Conservation (phyloP, 768 basidiomycete species). For the Naganishia antarctica region DNA sequence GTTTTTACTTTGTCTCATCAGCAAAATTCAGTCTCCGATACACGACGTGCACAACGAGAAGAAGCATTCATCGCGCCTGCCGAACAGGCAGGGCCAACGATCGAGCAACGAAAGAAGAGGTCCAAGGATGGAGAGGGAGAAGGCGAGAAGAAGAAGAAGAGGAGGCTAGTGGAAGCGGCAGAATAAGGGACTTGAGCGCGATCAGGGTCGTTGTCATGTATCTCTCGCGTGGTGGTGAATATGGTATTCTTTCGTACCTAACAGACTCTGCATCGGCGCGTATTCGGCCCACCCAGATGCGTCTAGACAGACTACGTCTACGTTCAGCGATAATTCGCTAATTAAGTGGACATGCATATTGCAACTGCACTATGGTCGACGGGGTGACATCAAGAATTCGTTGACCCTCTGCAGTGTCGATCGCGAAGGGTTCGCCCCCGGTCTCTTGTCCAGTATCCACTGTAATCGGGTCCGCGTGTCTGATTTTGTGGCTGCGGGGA, state of each 20-base stretch:
- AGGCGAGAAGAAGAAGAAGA: constrained; percentile 48
- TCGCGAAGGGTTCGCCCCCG: constrained; percentile 75
- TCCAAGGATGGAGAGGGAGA: constrained; percentile 46
- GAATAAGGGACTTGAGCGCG: not conserved
- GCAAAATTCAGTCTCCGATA: constrained; percentile 73
- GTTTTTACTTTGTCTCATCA: constrained; percentile 41
- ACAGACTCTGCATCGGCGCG: too few species aligned
- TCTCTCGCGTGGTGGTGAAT: too few species aligned
- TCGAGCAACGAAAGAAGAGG: constrained; percentile 65
- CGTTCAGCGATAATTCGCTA: too few species aligned
- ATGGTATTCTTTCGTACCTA: too few species aligned
- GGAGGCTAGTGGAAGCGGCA: constrained; percentile 17
- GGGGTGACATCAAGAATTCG: constrained; percentile 58
- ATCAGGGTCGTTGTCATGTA: too few species aligned
- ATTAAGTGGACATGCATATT: too few species aligned
- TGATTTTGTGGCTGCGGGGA: constrained; percentile 55
- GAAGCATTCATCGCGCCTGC: constrained; percentile 81
- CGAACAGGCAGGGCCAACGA: constrained; percentile 67
- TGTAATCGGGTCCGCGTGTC: constrained; percentile 69
- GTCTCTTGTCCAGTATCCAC: constrained; percentile 73
- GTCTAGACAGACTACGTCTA: too few species aligned
- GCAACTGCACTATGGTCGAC: not conserved
- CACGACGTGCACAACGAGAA: constrained; percentile 72
- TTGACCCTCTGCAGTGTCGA: constrained; percentile 74
- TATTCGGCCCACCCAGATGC: too few species aligned